Base-by-base conservation (phyloP, 225 moss, liverwort and hornwort species). In the Rhytidiadelphus loreus region DNA sequence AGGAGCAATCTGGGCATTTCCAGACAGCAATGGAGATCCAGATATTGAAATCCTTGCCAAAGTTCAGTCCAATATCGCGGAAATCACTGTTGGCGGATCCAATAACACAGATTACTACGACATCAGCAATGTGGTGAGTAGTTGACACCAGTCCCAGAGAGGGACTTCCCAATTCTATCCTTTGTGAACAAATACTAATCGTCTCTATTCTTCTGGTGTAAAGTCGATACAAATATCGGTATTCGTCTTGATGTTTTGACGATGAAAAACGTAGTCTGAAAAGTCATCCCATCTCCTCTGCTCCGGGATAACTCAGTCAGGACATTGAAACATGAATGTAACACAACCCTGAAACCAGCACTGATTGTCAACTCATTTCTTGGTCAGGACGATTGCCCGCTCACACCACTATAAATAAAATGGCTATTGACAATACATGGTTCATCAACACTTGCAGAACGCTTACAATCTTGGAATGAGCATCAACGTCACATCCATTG, bases 121-220 rank as follows among this genome's bases (percentile, higher is more conserved):
- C 81, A 83, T 90, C 59, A 92, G 90, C 90, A 88, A 76, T 62
- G 90, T 90, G 81, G 92, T 90, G 52, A 87, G 87, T 57, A 81
- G 11, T 22, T 32, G 53, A 80, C 43, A 41, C 78, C 57, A 39
- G 23, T 57, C 28, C 56, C 22, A 48, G 61, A 52, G 24, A 48
- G 43, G 41, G 20, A 58, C n/a, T 43, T 77, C 58, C n/a, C 41
- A 28, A 55, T 39, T 63, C 44, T 74, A 76, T 61, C 62, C 28
- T 68, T 48, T 24, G 18, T 41, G 63, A 74, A 43, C 33, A 63
- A 14, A 63, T 44, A 52, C 26, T 30, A 80, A 80, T 59, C 29
- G 60, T 80, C 60, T 43, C 58, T 75, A 61, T 69, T 39, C 50
- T 68, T n/a, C 88, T 48, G 77, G n/a, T n/a, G 66, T 18, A 57